Percentiles rank a stretch among this genome's conserved stretches.
These are phyloP conservation scores for Pythium rishiriense DNA, from an alignment of 352 stramenopile genomes.

Conservation along the genomic window DNA sequence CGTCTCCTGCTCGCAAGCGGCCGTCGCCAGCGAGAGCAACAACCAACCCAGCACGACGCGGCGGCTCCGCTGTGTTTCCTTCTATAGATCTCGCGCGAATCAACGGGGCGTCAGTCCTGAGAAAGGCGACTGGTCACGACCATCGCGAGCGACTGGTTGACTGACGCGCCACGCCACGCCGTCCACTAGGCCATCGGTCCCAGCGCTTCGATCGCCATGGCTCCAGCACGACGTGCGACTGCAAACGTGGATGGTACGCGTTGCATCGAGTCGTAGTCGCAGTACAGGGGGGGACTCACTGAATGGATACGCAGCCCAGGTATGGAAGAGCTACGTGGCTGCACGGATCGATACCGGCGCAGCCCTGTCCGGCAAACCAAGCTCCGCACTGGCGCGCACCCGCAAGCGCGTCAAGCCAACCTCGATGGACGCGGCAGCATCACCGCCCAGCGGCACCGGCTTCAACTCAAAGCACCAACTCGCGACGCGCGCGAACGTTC, in stretches of 20 bases:
- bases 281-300: neutral
- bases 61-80: neutral
- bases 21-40: neutral
- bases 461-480: constrained; percentile 15
- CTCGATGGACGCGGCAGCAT: neutral
- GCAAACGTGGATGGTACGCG: constrained; percentile 27
- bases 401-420: constrained; percentile 50
- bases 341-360: constrained; percentile 32
- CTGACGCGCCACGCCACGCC: neutral
- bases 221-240: constrained; percentile 23
- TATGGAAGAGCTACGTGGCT: constrained; percentile 71
- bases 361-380: neutral
- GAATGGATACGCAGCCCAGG: constrained; percentile 37
- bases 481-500: constrained; percentile 33
- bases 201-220: constrained; percentile 1
- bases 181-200: neutral
- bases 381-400: constrained; percentile 2
- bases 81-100: neutral
- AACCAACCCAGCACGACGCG: too few relatives aligned
- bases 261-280: neutral
- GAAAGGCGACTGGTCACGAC: neutral
- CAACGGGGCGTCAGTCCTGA: too few relatives aligned
- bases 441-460: neutral
- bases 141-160: neutral
- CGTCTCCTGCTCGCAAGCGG: neutral